Conservation (phyloP, 2,329 filamentous ascomycete species). For the Fusarium agapanthi region DNA sequence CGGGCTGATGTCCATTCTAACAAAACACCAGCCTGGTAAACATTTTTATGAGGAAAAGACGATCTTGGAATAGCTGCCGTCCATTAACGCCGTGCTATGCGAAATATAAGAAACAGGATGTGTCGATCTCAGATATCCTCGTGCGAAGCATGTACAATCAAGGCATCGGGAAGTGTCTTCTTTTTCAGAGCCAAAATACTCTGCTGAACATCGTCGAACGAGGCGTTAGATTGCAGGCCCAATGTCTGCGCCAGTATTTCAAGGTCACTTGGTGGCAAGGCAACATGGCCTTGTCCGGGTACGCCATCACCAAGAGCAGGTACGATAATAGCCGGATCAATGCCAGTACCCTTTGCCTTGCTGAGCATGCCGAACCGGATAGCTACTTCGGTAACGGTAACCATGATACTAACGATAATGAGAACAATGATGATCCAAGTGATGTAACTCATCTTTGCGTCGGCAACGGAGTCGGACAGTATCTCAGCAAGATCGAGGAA, state of each 20-base stretch:
- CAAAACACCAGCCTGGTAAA: background rate
- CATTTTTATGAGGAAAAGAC: background rate
- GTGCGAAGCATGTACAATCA: constrained; percentile 19
- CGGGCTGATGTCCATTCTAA: background rate
- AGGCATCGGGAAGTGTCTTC: constrained; percentile 8
- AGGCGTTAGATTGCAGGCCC: constrained; percentile 47
- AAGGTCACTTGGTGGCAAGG: constrained; percentile 43
- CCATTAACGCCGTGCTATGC: constrained; percentile 41
- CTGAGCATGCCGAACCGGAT: constrained; percentile 81
- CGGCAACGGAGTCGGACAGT: constrained; percentile 87
- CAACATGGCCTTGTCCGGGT: constrained; percentile 2
- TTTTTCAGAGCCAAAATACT: constrained; percentile 46
- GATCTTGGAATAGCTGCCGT: background rate
- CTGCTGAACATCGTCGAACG: constrained; percentile 47
- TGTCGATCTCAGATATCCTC: constrained; percentile 22
- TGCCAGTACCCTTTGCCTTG: constrained; percentile 34
- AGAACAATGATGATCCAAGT: constrained; percentile 98
- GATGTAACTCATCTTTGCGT: constrained; percentile 94
- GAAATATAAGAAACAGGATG: background rate
- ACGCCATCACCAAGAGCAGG: constrained; percentile 30
- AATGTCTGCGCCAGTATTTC: constrained; percentile 48
- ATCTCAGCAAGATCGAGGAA: constrained; percentile 98
- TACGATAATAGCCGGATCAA: constrained; percentile 10
- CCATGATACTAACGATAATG: constrained; percentile 88
- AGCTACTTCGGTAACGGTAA: constrained; percentile 89